Percentiles rank a stretch among this genome's conserved stretches.
These are phyloP conservation scores for Mollisia scopiformis DNA, from an alignment of 2,329 filamentous ascomycete genomes.

Conservation along the genomic window DNA sequence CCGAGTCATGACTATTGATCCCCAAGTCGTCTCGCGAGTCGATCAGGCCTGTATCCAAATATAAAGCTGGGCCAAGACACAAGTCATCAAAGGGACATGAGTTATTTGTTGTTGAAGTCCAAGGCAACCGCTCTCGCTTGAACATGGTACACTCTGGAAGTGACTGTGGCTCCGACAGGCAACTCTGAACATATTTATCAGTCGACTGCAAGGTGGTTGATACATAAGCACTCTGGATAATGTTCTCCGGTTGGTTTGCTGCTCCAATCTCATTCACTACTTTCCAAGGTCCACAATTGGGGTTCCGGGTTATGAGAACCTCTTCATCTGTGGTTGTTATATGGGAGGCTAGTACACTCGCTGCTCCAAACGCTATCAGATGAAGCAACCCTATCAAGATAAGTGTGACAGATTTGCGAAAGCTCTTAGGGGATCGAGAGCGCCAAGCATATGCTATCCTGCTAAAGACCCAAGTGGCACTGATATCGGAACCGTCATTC, in stretches of 20 bases:
- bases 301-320: background rate
- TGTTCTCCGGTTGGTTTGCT: background rate
- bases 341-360: background rate
- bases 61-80: background rate
- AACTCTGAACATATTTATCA: background rate
- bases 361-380: background rate
- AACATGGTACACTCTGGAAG: background rate
- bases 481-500: background rate
- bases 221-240: background rate
- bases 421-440: background rate
- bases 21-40: background rate
- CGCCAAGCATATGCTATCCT: background rate
- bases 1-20: background rate
- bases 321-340: background rate
- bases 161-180: background rate
- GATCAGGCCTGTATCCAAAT: background rate
- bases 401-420: background rate
- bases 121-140: background rate
- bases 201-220: background rate
- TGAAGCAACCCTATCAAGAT: background rate
- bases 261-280: background rate
- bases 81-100: background rate
- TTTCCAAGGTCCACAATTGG: background rate
- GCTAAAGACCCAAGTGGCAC: background rate
- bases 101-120: background rate